Evolutionary conservation across 208 protist genomes (phyloP), one percentile per base, ranked within the genome.

Genomic region (Phytomonas sp.): DNA sequence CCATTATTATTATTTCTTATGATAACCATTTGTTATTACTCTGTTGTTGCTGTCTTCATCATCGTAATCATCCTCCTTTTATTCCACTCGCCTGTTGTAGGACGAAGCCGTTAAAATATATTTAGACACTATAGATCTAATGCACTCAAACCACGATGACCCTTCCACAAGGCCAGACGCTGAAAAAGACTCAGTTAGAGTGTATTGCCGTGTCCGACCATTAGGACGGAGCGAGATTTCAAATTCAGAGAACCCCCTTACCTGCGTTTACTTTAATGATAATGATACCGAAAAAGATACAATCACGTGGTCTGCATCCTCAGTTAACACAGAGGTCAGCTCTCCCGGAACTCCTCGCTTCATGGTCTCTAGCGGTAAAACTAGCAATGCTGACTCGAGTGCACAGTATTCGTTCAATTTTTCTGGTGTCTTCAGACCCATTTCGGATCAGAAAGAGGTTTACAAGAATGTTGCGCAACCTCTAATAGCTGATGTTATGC

Each of bases 401-500:
- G 46, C 46, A 26, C 51, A 74, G 7, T 72, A 87, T 69, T 33
- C 72, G 29, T 93, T 86, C 67, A 80, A 78, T 28, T 96, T 95
- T 61, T 84, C 84, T 26, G 70, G 79, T 29, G 84, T 94, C 9
- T 88, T 92, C 37, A 60, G 46, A 13, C 79, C 76, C 11, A 60
- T 82, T 4, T 72, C 80, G 5, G 62, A 68, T 46, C 95, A 98
- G 77, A 62, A 74, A 0, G 81, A 85, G 31, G 83, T 98, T 23
- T 98, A 92, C 75, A 75, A 85, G 0, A 78, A 88, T 64, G 79
- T 97, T 23, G 96, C 88, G n/a, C 71, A 66, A 26, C 88, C 92
- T 34, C 86, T 97, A 32, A 81, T 98, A 34, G 80, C 83, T 51
- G 93, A 97, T 78, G 89, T 96, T 8, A 86, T 97, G 75, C 53